These are phyloP conservation scores for Colletotrichum plurivorum DNA, from an alignment of 2,329 filamentous ascomycete species.

Conservation along the genomic window DNA sequence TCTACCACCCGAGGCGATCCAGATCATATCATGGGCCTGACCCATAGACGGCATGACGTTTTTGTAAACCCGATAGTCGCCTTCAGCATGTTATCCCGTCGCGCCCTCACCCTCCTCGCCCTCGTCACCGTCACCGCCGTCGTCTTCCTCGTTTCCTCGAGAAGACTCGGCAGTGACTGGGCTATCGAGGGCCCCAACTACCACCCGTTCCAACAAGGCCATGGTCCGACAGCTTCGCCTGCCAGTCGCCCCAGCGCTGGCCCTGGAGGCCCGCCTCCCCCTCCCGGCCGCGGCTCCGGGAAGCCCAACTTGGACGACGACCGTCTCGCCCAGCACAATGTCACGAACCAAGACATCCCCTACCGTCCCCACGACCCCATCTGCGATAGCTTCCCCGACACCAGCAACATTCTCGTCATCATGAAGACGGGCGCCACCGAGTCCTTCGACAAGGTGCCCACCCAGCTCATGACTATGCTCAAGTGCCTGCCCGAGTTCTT, in stretches of 20 bases:
- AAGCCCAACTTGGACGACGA: constrained; percentile 22
- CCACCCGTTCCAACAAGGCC: constrained; percentile 35
- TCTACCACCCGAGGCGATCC: neutral
- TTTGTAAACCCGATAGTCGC: constrained; percentile 27
- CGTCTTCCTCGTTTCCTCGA: constrained; percentile 51
- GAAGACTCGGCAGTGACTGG: constrained; percentile 48
- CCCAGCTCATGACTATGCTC: constrained; percentile 67
- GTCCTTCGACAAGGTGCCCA: constrained; percentile 65
- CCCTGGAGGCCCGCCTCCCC: constrained; percentile 5
- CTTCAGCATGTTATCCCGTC: constrained; percentile 47
- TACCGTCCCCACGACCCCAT: constrained; percentile 45
- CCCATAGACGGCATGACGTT: constrained; percentile 30
- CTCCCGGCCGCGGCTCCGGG: constrained; percentile 13
- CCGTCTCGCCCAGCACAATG: constrained; percentile 23
- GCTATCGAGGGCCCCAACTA: constrained; percentile 49
- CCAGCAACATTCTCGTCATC: constrained; percentile 62
- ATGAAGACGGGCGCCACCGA: constrained; percentile 73
- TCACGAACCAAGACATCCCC: constrained; percentile 35
- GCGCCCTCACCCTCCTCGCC: constrained; percentile 45
- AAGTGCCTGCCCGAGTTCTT: constrained; percentile 65
- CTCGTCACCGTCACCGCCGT: constrained; percentile 47
- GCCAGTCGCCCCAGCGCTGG: constrained; percentile 40
- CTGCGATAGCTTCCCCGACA: constrained; percentile 59
- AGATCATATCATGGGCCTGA: constrained; percentile 38
- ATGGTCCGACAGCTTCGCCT: constrained; percentile 16